Evolutionary conservation across 2,329 filamentous ascomycete genomes (phyloP).

Genomic region (Acrodontium crateriforme): DNA sequence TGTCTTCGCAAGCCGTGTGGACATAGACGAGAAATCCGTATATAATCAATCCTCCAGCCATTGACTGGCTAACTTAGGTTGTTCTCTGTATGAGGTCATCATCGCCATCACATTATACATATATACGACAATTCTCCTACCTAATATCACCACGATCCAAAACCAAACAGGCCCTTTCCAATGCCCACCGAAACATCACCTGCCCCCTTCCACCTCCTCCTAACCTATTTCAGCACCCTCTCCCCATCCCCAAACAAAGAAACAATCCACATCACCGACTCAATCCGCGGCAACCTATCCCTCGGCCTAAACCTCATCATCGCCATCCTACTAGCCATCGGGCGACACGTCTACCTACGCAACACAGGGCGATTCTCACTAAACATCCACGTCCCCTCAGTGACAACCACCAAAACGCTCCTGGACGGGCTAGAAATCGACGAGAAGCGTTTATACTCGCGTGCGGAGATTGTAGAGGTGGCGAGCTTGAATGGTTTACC

Average conservation of each 20-base stretch:
- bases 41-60: too few species aligned
- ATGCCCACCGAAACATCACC: too few species aligned
- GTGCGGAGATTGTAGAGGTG: slow-evolving; percentile 14
- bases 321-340: slow-evolving; percentile 19
- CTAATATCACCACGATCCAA: too few species aligned
- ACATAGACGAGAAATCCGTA: too few species aligned
- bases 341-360: slow-evolving; percentile 20
- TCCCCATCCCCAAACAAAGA: slow-evolving; percentile 14
- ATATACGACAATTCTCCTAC: too few species aligned
- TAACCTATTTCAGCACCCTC: slow-evolving; percentile 23
- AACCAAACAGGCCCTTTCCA: too few species aligned
- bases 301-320: slow-evolving; percentile 25
- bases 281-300: slow-evolving; percentile 22
- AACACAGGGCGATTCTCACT: slow-evolving; percentile 21
- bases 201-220: too few species aligned
- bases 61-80: too few species aligned
- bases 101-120: too few species aligned
- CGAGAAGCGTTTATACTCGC: slow-evolving; percentile 17
- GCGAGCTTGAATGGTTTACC: slow-evolving; percentile 11
- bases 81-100: too few species aligned
- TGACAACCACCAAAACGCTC: slow-evolving; percentile 14
- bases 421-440: slow-evolving; percentile 20
- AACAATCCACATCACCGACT: slow-evolving; percentile 23
- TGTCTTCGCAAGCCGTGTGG: too few species aligned
- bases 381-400: slow-evolving; percentile 21